Evolutionary conservation across 352 stramenopile species (phyloP).

Genomic region (Globisporangium alternatum): DNA sequence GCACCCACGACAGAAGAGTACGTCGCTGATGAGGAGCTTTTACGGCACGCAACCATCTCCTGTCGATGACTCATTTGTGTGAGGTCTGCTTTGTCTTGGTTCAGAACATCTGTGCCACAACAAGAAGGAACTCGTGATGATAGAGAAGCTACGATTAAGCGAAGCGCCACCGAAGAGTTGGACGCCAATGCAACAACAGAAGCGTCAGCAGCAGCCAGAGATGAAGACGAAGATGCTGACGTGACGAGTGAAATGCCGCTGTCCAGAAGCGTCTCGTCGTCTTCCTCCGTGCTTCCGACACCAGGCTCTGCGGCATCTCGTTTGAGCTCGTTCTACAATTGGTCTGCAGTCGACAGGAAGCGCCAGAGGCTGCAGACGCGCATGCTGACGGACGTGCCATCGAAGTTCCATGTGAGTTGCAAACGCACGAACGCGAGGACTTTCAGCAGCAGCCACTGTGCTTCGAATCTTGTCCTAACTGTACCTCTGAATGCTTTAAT

Average conservation of each 20-base stretch:
- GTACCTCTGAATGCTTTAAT: neutral
- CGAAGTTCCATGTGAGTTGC: conserved; percentile 18
- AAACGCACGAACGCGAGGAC: neutral
- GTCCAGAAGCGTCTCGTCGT: conserved; percentile 11
- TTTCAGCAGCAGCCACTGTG: neutral
- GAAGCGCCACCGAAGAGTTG: neutral
- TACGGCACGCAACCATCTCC: neutral
- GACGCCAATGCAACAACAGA: neutral
- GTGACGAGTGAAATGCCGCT: conserved; percentile 14
- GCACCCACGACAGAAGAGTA: neutral
- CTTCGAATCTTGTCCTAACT: neutral
- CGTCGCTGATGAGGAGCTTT: neutral
- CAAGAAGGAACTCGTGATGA: neutral
- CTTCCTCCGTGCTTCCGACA: conserved; percentile 15
- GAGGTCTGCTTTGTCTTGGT: neutral
- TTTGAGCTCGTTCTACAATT: conserved; percentile 26
- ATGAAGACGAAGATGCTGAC: neutral
- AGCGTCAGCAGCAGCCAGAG: neutral
- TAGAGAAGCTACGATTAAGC: neutral
- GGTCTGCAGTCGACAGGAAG: conserved; percentile 33
- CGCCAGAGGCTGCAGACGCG: conserved; percentile 26
- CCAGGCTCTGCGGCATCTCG: conserved; percentile 7
- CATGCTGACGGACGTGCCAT: conserved; percentile 13
- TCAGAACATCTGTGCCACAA: neutral
- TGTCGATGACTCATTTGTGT: neutral